phyloP scores from a whole-genome alignment of 1,284 basidiomycete genomes.

The Cryptococcus sp. region DNA sequence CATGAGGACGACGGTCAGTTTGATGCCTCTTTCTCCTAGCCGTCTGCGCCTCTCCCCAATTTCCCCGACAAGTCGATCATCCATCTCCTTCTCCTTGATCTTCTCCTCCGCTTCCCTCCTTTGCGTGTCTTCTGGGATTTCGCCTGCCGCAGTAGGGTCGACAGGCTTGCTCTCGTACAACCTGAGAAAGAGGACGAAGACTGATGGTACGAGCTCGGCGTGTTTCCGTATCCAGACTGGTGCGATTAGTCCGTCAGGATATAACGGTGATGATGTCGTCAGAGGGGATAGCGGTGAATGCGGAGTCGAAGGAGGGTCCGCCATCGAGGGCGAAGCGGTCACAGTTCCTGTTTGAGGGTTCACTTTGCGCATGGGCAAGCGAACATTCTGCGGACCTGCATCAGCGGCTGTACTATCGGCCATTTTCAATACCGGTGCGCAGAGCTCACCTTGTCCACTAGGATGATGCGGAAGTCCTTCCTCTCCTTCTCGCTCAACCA shows the following conservation, averaged over 20 bases:
- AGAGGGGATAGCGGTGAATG: slow-evolving; percentile 91
- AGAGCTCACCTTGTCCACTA: slow-evolving; percentile 71
- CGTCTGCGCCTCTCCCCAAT: slow-evolving; percentile 75
- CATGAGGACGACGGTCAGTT: slow-evolving; percentile 92
- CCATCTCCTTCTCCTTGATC: slow-evolving; percentile 69
- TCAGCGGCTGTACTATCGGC: neutral
- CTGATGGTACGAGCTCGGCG: slow-evolving; percentile 82
- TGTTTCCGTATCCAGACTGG: slow-evolving; percentile 98
- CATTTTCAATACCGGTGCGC: neutral
- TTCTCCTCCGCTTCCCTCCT: slow-evolving; percentile 36
- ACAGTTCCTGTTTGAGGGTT: slow-evolving; percentile 48
- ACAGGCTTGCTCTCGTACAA: slow-evolving; percentile 64
- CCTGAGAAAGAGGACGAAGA: slow-evolving; percentile 86
- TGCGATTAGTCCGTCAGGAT: slow-evolving; percentile 92
- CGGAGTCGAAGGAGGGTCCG: slow-evolving; percentile 30
- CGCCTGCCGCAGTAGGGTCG: slow-evolving; percentile 26
- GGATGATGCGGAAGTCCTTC: slow-evolving; percentile 73
- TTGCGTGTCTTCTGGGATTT: slow-evolving; percentile 20
- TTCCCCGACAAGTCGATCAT: slow-evolving; percentile 73
- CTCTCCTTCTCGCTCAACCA: slow-evolving; percentile 46
- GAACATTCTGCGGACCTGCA: slow-evolving; percentile 58
- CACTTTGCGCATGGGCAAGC: slow-evolving; percentile 84
- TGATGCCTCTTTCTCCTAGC: slow-evolving; percentile 83
- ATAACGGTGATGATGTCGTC: slow-evolving; percentile 79
- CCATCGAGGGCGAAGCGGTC: slow-evolving; percentile 14